Percentiles rank a stretch among this genome's conserved stretches.
Conservation (phyloP, 2,329 filamentous ascomycete species). For the Albifimbria verrucaria region DNA sequence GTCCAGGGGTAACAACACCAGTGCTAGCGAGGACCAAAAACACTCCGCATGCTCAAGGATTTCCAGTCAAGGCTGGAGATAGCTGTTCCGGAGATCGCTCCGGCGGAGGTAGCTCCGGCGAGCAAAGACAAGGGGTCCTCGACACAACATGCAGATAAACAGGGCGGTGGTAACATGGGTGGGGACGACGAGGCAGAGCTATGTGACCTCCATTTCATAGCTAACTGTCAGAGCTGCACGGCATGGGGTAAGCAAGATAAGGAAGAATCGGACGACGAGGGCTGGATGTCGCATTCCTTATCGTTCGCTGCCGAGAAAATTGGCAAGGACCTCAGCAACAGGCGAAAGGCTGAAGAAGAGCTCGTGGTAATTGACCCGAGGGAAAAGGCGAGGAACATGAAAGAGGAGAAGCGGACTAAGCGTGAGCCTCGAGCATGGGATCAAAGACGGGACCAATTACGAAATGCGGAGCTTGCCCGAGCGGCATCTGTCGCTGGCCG, state of each 20-base stretch:
- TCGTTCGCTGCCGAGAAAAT: conserved; percentile 86
- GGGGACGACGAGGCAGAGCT: conserved; percentile 57
- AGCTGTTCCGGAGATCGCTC: too few relatives aligned
- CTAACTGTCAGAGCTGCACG: conserved; percentile 87
- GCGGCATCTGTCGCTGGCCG: conserved; percentile 52
- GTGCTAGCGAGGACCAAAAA: conserved; percentile 58
- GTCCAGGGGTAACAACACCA: conserved; percentile 52
- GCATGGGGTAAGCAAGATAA: conserved; percentile 71
- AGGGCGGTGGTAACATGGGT: neutral
- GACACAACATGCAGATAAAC: conserved; percentile 41
- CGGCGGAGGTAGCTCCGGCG: conserved; percentile 38
- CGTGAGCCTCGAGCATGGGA: conserved; percentile 59
- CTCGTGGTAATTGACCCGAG: conserved; percentile 89
- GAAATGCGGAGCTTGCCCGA: conserved; percentile 54
- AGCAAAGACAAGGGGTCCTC: conserved; percentile 29
- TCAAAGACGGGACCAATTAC: conserved; percentile 40
- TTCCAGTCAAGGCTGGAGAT: conserved; percentile 79
- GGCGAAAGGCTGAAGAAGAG: conserved; percentile 87
- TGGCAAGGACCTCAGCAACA: conserved; percentile 88
- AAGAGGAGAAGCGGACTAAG: conserved; percentile 60
- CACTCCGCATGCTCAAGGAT: conserved; percentile 69
- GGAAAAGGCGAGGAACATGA: conserved; percentile 72
- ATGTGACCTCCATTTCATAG: conserved; percentile 95
- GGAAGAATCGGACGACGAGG: conserved; percentile 58
- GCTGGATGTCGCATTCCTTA: conserved; percentile 84